Evolutionary conservation across 306 rosid genomes (phyloP).

Genomic region (Fragaria nilgerrensis): DNA sequence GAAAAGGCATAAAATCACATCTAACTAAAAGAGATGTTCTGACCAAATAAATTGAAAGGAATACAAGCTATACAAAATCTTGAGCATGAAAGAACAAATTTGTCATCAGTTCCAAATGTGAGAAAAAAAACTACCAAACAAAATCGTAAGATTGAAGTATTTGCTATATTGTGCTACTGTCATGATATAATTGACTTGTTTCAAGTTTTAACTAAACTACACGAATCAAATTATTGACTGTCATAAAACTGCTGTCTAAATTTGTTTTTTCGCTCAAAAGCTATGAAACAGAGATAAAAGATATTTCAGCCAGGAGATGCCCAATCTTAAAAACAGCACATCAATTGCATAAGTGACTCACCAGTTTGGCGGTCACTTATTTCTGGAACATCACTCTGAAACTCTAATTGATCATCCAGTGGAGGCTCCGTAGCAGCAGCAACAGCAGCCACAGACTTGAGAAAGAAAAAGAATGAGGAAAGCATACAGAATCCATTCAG

Average conservation of each 20-base stretch:
- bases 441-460: slow-evolving; percentile 43
- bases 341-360: slow-evolving; percentile 20
- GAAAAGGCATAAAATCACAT: background rate
- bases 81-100: background rate
- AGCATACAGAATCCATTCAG: slow-evolving; percentile 13
- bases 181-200: too few relatives aligned
- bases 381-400: slow-evolving; percentile 66
- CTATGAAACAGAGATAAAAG: background rate
- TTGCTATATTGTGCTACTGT: background rate
- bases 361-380: slow-evolving; percentile 73
- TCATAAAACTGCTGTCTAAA: background rate
- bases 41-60: background rate
- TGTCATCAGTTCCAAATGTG: background rate
- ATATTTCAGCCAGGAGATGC: background rate
- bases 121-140: background rate
- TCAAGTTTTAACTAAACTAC: background rate
- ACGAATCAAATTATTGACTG: background rate
- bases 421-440: slow-evolving; percentile 38
- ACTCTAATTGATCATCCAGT: slow-evolving; percentile 31
- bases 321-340: background rate
- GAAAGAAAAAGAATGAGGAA: slow-evolving; percentile 4
- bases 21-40: background rate
- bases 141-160: background rate
- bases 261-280: background rate
- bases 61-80: background rate